A percentile compares a stretch with the other conserved stretches of the same genome.
Conservation (phyloP, 2,329 filamentous ascomycete species). For the Cercospora janseana region DNA sequence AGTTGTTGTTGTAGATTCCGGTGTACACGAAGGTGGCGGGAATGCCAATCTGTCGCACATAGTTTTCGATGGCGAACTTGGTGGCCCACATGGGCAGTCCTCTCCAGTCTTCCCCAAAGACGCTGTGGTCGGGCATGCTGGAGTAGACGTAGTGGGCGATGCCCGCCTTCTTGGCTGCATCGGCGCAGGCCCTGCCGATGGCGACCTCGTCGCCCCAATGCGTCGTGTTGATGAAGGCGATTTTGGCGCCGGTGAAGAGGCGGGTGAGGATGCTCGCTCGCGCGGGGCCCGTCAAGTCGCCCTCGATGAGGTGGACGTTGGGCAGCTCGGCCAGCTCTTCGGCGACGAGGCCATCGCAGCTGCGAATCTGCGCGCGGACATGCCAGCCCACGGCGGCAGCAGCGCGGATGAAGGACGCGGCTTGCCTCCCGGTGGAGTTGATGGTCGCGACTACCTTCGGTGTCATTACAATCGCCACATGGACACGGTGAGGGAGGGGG, state of each 20-base stretch:
- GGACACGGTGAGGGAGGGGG: constrained; percentile 8
- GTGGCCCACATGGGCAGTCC: constrained; percentile 85
- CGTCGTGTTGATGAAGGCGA: constrained; percentile 97
- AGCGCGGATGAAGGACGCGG: constrained; percentile 90
- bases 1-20: constrained; percentile 87
- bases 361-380: constrained; percentile 87
- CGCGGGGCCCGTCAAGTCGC: constrained; percentile 56
- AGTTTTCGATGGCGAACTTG: constrained; percentile 91
- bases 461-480: constrained; percentile 32
- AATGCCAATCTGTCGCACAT: constrained; percentile 76
- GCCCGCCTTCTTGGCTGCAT: constrained; percentile 79
- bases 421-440: constrained; percentile 93
- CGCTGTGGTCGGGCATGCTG: constrained; percentile 91
- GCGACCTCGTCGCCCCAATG: constrained; percentile 93
- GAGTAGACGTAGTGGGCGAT: constrained; percentile 94
- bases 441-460: constrained; percentile 86
- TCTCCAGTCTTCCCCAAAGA: constrained; percentile 73
- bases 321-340: constrained; percentile 78
- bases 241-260: constrained; percentile 72
- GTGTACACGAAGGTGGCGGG: constrained; percentile 93
- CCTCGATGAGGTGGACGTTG: constrained; percentile 72
- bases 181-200: constrained; percentile 83
- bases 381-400: constrained; percentile 90
- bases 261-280: constrained; percentile 31
- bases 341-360: constrained; percentile 81